phyloP scores from a whole-genome alignment of 2,329 filamentous ascomycete species.

The Alternaria tenuissima region DNA sequence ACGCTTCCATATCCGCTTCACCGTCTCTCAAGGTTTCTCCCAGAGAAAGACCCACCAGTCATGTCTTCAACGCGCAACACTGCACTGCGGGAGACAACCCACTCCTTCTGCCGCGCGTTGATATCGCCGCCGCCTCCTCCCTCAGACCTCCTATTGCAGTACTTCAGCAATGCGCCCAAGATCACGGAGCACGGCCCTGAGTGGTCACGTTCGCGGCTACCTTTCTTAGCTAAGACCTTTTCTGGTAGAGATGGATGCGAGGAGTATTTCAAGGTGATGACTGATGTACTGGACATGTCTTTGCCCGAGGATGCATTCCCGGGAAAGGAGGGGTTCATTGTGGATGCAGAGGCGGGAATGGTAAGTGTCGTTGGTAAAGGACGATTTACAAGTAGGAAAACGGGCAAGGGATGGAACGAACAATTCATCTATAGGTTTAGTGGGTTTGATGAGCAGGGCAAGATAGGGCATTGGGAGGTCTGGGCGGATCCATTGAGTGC shows the following conservation, averaged over 20 bases:
- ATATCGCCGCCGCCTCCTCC: constrained; percentile 36
- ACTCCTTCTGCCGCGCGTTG: constrained; percentile 43
- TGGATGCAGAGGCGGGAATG: constrained; percentile 47
- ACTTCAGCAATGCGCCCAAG: constrained; percentile 39
- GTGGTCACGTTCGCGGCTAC: constrained; percentile 49
- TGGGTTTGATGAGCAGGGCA: constrained; percentile 50
- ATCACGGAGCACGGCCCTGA: constrained; percentile 55
- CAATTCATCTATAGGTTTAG: constrained; percentile 53
- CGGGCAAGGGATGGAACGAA: constrained; percentile 53
- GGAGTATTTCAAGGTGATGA: constrained; percentile 51
- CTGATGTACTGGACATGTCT: constrained; percentile 45
- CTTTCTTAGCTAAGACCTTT: constrained; percentile 53
- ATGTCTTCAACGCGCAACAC: constrained; percentile 26
- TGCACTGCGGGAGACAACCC: constrained; percentile 33
- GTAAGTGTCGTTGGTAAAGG: constrained; percentile 50
- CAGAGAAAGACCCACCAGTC: constrained; percentile 2
- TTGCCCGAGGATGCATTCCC: constrained; percentile 46
- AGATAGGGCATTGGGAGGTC: constrained; percentile 55
- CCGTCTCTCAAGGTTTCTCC: constrained; percentile 1
- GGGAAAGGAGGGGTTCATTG: constrained; percentile 41
- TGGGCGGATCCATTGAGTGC: constrained; percentile 56
- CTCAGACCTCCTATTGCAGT: constrained; percentile 33
- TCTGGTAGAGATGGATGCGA: constrained; percentile 44
- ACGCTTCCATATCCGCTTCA: constrained; percentile 2
- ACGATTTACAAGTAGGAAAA: constrained; percentile 48